phyloP scores from a whole-genome alignment of 495 filamentous ascomycete genomes.

The Annulohypoxylon bovei region DNA sequence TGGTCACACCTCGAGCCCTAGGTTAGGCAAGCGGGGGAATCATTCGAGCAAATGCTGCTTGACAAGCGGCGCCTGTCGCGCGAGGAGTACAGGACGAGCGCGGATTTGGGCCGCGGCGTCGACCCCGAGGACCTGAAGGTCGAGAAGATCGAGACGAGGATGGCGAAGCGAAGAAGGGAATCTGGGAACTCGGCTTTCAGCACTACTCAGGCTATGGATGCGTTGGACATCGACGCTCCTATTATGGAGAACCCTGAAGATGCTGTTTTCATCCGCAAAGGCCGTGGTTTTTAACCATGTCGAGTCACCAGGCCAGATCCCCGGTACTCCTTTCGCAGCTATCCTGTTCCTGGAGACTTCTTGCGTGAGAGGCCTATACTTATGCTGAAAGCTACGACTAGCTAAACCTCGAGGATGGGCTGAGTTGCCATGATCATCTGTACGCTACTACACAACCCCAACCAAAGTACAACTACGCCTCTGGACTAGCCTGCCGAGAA shows the following conservation, averaged over 20 bases:
- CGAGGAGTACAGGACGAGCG: background rate
- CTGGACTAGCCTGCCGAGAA: too few species aligned
- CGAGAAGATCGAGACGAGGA: background rate
- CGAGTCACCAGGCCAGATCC: too few species aligned
- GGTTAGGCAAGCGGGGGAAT: conserved; percentile 19
- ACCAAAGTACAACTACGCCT: too few species aligned
- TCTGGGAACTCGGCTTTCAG: background rate
- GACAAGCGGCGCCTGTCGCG: background rate
- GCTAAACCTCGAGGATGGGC: too few species aligned
- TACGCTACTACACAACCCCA: background rate
- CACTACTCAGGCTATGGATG: background rate
- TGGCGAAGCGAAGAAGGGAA: background rate
- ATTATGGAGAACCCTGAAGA: too few species aligned
- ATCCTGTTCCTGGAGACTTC: too few species aligned
- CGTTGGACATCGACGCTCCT: background rate
- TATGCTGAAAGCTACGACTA: too few species aligned
- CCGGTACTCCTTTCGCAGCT: too few species aligned
- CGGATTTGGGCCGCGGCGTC: background rate
- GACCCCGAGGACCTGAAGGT: background rate
- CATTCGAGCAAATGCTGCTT: background rate
- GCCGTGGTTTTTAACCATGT: too few species aligned
- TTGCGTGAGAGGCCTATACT: too few species aligned
- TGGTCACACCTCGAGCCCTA: conserved; percentile 78
- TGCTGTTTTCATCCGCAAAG: too few species aligned
- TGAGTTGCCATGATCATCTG: too few species aligned